These are phyloP conservation scores for Trapa incisa DNA, from an alignment of 345 rosid genomes.

Conservation along the genomic window DNA sequence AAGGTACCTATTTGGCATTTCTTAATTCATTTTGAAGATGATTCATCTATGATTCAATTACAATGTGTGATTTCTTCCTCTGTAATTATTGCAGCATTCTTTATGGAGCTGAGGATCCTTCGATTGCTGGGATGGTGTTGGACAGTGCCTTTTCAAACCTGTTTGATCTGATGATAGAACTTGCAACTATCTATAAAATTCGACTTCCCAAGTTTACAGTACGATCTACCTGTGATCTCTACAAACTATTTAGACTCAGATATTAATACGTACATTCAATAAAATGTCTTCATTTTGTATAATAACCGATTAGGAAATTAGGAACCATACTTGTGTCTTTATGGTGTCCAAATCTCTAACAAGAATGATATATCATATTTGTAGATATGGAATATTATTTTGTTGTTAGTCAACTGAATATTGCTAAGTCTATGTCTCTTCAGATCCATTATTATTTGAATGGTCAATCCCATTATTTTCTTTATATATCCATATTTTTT, in stretches of 20 bases:
- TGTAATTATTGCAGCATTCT: constrained; percentile 56
- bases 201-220: constrained; percentile 94
- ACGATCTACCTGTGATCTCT: constrained; percentile 9
- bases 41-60: background rate
- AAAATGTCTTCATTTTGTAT: background rate
- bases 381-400: background rate
- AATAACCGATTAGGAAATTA: background rate
- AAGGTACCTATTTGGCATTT: constrained; percentile 28
- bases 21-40: background rate
- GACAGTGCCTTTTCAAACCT: constrained; percentile 95
- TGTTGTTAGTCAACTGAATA: background rate
- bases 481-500: background rate
- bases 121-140: constrained; percentile 94
- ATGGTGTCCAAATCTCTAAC: background rate
- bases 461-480: background rate
- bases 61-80: background rate
- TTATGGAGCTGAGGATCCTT: constrained; percentile 93
- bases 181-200: constrained; percentile 83
- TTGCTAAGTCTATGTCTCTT: background rate
- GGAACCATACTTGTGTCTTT: background rate
- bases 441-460: background rate
- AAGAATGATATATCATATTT: background rate
- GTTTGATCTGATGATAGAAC: constrained; percentile 96
- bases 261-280: background rate
- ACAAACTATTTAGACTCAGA: background rate